Conservation (phyloP, 1,284 basidiomycete genomes). For the Porogramme epimiltina region DNA sequence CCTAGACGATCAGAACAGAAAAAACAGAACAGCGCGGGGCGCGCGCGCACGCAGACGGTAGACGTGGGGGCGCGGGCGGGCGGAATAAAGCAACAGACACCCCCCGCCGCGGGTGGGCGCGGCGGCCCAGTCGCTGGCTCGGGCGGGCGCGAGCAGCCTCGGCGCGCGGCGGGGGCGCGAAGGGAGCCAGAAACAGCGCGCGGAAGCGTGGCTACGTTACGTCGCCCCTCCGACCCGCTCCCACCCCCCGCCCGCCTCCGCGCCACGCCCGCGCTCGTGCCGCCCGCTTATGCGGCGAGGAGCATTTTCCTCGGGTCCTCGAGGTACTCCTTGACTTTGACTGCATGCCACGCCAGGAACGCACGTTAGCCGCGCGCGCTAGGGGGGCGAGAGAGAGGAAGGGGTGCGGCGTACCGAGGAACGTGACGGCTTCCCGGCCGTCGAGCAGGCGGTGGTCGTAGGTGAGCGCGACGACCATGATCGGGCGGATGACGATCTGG, state of each 20-base stretch:
- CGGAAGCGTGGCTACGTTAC: not conserved
- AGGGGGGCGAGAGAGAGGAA: not conserved
- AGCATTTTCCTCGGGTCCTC: constrained; percentile 72
- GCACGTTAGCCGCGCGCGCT: not conserved
- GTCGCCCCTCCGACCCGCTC: not conserved
- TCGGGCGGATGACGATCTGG: constrained; percentile 93
- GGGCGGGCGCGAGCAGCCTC: not conserved
- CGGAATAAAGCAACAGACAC: no score
- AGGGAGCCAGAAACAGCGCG: not conserved
- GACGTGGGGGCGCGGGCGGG: no score
- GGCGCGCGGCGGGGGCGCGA: not conserved
- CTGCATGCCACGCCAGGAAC: constrained; percentile 32
- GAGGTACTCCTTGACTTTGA: constrained; percentile 72
- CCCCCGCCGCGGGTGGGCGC: not conserved
- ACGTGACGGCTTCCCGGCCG: constrained; percentile 95
- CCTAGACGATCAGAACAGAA: no score
- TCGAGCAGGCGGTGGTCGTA: constrained; percentile 97
- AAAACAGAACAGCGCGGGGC: no score
- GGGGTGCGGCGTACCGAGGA: constrained; percentile 76
- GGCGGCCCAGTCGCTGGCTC: not conserved
- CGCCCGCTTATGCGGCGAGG: constrained; percentile 30
- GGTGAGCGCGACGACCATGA: constrained; percentile 95
- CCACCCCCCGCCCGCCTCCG: not conserved
- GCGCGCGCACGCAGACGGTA: no score
- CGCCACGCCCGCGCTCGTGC: not conserved